Evolutionary conservation across 352 stramenopile species (phyloP), one percentile per base, ranked within the genome.

Genomic region (Peronosclerospora sorghi): DNA sequence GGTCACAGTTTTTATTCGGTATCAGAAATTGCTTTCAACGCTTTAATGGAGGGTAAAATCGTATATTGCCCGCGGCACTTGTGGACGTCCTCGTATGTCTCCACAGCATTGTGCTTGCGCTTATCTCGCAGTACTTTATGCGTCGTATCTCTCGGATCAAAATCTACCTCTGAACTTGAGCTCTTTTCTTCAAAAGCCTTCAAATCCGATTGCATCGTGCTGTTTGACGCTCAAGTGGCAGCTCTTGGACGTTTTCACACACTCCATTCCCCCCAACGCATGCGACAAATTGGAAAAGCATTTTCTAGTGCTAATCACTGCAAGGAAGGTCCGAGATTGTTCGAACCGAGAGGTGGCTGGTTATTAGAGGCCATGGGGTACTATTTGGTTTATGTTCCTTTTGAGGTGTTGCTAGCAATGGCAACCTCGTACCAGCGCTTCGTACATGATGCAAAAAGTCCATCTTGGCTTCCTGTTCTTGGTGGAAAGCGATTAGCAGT

Each of bases 41-140:
- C 9, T 15, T 20, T 35, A 13, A 61, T 51, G 45, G 27, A 35
- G 12, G 27, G 26, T 13, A 39, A 53, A 17, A 56, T 73, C 10
- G 62, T 77, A 30, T 83, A 73, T 42, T 81, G 68, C 68, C 68
- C 71, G 18, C 54, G 61, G 38, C 48, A 54, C 14, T n/a, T 54
- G 26, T 59, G 50, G 46, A 9, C 14, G 35, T 41, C 45, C 8
- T 21, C 29, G 34, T 51, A 45, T 8, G 10, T 17, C 10, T 8
- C 41, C 21, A 8, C 40, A 15, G 41, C 52, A 24, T 8, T 59
- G 23, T 68, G 66, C 28, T 54, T 44, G 8, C 48, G 48, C 0
- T 17, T 59, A 15, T 42, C 53, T 36, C 20, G 26, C 13, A n/a
- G 14, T 15, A 48, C 36, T 32, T 24, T 70, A 23, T 77, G 62